These are phyloP conservation scores for Colletotrichum navitas DNA, from an alignment of 2,329 filamentous ascomycete genomes.

Conservation along the genomic window DNA sequence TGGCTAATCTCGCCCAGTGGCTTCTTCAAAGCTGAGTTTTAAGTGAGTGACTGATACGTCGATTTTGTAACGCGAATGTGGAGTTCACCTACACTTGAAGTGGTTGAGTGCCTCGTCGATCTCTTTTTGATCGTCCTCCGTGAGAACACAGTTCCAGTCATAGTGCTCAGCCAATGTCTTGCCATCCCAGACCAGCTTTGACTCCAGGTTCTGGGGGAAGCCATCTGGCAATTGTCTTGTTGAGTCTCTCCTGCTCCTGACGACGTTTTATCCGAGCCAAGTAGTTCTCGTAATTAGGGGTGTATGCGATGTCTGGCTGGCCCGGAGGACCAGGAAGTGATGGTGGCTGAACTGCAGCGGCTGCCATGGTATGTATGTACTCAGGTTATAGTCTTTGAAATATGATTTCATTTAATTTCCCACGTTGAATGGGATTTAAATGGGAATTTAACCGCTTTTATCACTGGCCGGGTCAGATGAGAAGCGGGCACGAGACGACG, in stretches of 20 bases:
- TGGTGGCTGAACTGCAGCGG: slow-evolving; percentile 40
- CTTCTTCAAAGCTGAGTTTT: slow-evolving; percentile 10
- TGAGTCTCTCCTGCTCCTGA: slow-evolving; percentile 55
- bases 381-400: background rate
- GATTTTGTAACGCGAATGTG: accelerated
- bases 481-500: background rate
- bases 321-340: slow-evolving; percentile 49
- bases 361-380: slow-evolving; percentile 45
- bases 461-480: background rate
- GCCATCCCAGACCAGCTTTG: slow-evolving; percentile 70
- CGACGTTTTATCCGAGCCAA: slow-evolving; percentile 61
- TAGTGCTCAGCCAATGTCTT: slow-evolving; percentile 60
- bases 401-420: too few species aligned
- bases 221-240: slow-evolving; percentile 58
- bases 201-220: slow-evolving; percentile 63
- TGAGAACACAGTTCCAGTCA: slow-evolving; percentile 67
- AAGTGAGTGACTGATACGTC: background rate
- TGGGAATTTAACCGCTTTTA: slow-evolving; percentile 1
- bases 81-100: slow-evolving; percentile 36
- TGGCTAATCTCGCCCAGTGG: slow-evolving; percentile 45
- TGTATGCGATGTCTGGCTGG: slow-evolving; percentile 71
- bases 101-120: slow-evolving; percentile 49
- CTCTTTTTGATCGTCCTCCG: slow-evolving; percentile 61
- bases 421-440: too few species aligned
- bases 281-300: slow-evolving; percentile 67